Conservation (phyloP, 352 stramenopile species). For the Pythium phragmiticola region DNA sequence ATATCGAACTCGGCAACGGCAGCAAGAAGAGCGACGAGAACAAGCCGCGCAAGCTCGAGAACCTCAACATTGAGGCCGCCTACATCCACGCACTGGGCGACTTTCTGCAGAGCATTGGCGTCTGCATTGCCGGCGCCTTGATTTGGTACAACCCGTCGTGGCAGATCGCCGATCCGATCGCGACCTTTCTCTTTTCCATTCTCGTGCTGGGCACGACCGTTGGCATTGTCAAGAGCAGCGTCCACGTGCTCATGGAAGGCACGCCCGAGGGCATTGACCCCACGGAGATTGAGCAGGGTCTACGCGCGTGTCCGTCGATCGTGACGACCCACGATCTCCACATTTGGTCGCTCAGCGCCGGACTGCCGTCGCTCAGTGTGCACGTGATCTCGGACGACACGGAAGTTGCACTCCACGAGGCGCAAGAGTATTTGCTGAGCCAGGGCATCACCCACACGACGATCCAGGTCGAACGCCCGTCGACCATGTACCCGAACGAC, state of each 20-base stretch:
- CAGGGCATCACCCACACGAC: conserved; percentile 88
- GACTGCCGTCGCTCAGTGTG: conserved; percentile 88
- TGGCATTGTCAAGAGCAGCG: conserved; percentile 88
- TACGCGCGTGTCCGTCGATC: conserved; percentile 70
- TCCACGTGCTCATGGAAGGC: conserved; percentile 95
- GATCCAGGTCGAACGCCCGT: conserved; percentile 83
- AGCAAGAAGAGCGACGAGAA: conserved; percentile 22
- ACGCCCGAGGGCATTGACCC: conserved; percentile 71
- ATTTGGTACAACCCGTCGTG: conserved; percentile 97
- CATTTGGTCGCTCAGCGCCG: conserved; percentile 95
- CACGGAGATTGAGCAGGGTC: conserved; percentile 49
- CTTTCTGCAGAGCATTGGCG: conserved; percentile 96
- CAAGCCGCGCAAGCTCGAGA: conserved; percentile 54
- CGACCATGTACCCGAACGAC: conserved; percentile 68
- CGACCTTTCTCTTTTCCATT: conserved; percentile 96
- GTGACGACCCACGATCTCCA: conserved; percentile 96
- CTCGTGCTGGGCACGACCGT: conserved; percentile 94
- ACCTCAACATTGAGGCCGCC: conserved; percentile 96
- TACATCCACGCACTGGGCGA: conserved; percentile 98
- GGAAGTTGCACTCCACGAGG: conserved; percentile 61
- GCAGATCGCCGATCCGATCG: conserved; percentile 97
- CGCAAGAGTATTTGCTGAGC: conserved; percentile 70
- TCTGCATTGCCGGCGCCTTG: conserved; percentile 94
- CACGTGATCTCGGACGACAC: conserved; percentile 82
- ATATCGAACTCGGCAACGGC: conserved; percentile 21